phyloP scores from a whole-genome alignment of 78 protist genomes.

The Tieghemostelium lacteum region DNA sequence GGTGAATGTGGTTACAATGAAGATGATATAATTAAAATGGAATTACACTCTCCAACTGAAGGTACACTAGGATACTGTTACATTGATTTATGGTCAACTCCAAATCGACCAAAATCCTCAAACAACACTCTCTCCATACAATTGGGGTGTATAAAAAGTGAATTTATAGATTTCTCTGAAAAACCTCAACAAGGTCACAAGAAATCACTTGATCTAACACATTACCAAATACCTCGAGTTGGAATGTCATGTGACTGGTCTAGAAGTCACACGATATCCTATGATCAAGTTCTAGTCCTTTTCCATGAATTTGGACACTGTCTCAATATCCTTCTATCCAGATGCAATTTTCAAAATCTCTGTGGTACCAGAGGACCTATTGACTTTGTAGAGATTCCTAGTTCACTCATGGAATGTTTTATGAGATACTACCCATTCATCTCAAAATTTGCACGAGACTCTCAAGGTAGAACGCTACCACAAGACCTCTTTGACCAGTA shows the following conservation, averaged over 20 bases:
- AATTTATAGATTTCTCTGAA: not conserved
- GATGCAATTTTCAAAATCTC: slow-evolving; percentile 63
- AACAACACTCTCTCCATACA: slow-evolving; percentile 6
- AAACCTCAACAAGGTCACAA: not conserved
- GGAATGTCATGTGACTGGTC: slow-evolving; percentile 2
- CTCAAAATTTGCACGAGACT: slow-evolving; percentile 42
- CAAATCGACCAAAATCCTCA: not conserved
- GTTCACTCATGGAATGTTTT: slow-evolving; percentile 75
- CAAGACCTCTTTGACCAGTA: not conserved
- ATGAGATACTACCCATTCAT: slow-evolving; percentile 22
- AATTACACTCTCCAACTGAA: slow-evolving; percentile 4
- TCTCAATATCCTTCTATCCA: slow-evolving; percentile 18
- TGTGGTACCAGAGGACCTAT: slow-evolving; percentile 76
- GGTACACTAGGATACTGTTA: slow-evolving; percentile 31
- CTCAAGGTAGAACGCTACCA: slow-evolving; percentile 16
- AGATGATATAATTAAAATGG: slow-evolving; percentile 23
- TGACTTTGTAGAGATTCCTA: slow-evolving; percentile 80
- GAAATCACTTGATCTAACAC: not conserved
- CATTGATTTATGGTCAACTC: slow-evolving; percentile 49
- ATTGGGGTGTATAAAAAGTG: slow-evolving; percentile 13
- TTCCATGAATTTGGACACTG: slow-evolving; percentile 79
- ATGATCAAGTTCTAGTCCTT: not conserved
- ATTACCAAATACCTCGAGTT: slow-evolving; percentile 18
- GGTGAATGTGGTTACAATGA: slow-evolving; percentile 54
- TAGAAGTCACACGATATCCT: too few species aligned